These are phyloP conservation scores for Cladosporium velox DNA, from an alignment of 2,329 filamentous ascomycete genomes.

Conservation along the genomic window DNA sequence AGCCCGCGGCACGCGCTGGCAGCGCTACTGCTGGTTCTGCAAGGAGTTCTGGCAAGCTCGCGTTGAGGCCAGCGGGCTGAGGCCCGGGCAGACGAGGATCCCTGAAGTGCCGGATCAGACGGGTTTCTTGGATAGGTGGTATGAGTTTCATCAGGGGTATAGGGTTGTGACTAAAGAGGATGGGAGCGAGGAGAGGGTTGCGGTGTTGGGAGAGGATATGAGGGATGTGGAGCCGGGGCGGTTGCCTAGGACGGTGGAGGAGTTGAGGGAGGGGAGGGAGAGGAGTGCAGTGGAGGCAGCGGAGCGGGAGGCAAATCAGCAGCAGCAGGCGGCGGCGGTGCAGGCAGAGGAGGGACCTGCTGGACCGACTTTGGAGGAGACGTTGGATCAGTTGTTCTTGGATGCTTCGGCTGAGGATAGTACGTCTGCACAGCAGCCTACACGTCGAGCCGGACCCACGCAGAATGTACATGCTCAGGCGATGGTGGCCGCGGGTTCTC, in stretches of 20 bases:
- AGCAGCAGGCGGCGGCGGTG: background rate
- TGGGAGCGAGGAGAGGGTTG: slow-evolving; percentile 47
- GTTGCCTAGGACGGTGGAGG: slow-evolving; percentile 49
- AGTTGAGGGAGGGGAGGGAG: slow-evolving; percentile 42
- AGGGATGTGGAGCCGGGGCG: slow-evolving; percentile 50
- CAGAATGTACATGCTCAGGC: slow-evolving; percentile 32
- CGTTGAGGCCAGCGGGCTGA: slow-evolving; percentile 45
- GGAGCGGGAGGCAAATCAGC: background rate
- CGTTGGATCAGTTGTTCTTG: slow-evolving; percentile 38
- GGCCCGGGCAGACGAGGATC: slow-evolving; percentile 48
- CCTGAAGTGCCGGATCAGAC: slow-evolving; percentile 51
- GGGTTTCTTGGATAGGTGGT: slow-evolving; percentile 50
- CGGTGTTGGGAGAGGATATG: slow-evolving; percentile 51
- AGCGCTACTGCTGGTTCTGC: slow-evolving; percentile 56
- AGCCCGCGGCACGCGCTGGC: slow-evolving; percentile 50
- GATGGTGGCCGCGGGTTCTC: slow-evolving; percentile 32
- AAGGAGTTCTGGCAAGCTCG: slow-evolving; percentile 54
- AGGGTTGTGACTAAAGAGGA: slow-evolving; percentile 43
- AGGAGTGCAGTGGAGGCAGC: slow-evolving; percentile 30
- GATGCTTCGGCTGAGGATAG: slow-evolving; percentile 33
- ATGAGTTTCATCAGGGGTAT: slow-evolving; percentile 53
- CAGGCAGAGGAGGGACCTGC: slow-evolving; percentile 9
- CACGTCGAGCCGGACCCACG: background rate
- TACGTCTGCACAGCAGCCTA: background rate
- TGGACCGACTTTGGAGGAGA: slow-evolving; percentile 37